These are phyloP conservation scores for Thielaviopsis cerberus DNA, from an alignment of 2,329 filamentous ascomycete genomes.

Conservation along the genomic window DNA sequence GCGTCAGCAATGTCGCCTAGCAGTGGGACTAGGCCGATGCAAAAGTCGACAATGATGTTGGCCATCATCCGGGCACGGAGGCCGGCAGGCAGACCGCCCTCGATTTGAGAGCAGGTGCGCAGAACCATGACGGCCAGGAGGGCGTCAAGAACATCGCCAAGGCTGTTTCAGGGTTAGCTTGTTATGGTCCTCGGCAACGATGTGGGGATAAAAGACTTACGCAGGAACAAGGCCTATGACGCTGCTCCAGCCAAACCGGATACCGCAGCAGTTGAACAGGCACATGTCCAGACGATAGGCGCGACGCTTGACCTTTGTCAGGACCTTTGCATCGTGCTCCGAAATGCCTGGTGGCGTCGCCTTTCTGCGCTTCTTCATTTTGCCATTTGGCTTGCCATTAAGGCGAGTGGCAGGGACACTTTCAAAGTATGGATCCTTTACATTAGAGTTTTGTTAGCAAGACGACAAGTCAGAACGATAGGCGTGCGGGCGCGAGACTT, in stretches of 20 bases:
- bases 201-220: conserved; percentile 29
- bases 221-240: conserved; percentile 69
- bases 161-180: conserved; percentile 22
- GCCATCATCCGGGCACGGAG: conserved; percentile 56
- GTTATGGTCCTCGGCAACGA: not conserved
- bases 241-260: conserved; percentile 76
- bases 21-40: conserved; percentile 55
- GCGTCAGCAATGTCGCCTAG: conserved; percentile 61
- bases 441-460: not conserved
- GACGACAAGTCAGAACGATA: not conserved
- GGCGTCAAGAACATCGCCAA: conserved; percentile 58
- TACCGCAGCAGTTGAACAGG: conserved; percentile 62
- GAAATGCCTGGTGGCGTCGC: conserved; percentile 69
- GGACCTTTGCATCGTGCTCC: conserved; percentile 58
- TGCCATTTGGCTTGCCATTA: conserved; percentile 45
- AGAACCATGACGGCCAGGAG: conserved; percentile 61
- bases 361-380: conserved; percentile 69
- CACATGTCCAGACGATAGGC: conserved; percentile 75
- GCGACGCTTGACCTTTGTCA: conserved; percentile 69
- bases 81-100: conserved; percentile 50
- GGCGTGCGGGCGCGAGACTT: not conserved
- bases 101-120: conserved; percentile 50
- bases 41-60: conserved; percentile 59
- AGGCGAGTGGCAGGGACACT: conserved; percentile 56
- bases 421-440: conserved; percentile 79